Evolutionary conservation across 495 filamentous ascomycete species (phyloP).

Genomic region (Xylaria sp.): DNA sequence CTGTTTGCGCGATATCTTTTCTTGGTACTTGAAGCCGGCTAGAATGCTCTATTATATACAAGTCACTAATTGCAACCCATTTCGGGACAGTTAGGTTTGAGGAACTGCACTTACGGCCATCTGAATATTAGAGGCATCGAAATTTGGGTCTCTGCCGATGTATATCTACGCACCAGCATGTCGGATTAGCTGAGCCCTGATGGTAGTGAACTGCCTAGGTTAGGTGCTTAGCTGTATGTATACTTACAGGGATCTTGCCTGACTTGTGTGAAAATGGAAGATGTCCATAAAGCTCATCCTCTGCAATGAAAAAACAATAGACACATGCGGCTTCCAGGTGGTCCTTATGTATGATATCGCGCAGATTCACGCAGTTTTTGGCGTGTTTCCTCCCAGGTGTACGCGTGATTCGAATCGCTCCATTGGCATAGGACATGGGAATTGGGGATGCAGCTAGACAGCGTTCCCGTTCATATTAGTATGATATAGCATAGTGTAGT

Average conservation of each 20-base stretch:
- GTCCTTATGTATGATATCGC: constrained; percentile 32
- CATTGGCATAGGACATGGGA: constrained; percentile 27
- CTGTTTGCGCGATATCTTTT: constrained; percentile 29
- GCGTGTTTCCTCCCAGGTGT: constrained; percentile 28
- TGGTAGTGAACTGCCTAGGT: background rate
- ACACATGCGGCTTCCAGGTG: constrained; percentile 32
- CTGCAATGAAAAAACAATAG: constrained; percentile 34
- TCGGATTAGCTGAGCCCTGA: constrained; percentile 1
- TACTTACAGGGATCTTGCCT: constrained; percentile 30
- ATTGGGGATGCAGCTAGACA: background rate
- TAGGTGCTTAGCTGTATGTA: too few relatives aligned
- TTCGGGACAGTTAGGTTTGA: background rate
- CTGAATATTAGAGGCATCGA: constrained; percentile 12
- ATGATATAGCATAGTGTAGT: too few relatives aligned
- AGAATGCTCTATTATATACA: constrained; percentile 16
- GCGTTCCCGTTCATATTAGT: background rate
- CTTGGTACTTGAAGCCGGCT: constrained; percentile 23
- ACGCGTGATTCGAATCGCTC: constrained; percentile 33
- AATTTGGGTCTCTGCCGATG: constrained; percentile 32
- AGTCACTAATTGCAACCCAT: background rate
- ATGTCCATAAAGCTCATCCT: constrained; percentile 28
- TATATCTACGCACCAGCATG: constrained; percentile 26
- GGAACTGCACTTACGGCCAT: background rate
- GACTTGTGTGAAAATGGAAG: constrained; percentile 31
- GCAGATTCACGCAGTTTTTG: constrained; percentile 34